Percentiles rank a stretch among this genome's conserved stretches.
Conservation (phyloP, 2,329 filamentous ascomycete species). For the Aureobasidium pullulans region DNA sequence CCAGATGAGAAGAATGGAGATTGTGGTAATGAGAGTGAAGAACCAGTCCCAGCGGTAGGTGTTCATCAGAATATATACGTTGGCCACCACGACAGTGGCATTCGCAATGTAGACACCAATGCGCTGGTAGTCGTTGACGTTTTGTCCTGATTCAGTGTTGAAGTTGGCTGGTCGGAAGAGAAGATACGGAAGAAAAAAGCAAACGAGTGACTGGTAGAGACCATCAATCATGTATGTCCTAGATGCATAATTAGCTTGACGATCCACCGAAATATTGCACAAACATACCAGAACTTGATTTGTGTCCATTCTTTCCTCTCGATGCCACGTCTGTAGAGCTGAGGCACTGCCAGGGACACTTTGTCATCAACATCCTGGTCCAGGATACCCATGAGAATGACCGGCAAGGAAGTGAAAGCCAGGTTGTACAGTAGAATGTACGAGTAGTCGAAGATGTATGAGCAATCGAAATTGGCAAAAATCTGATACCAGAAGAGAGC, state of each 20-base stretch:
- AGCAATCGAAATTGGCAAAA: conserved; percentile 91
- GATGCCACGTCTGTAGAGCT: conserved; percentile 91
- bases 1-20: conserved; percentile 84
- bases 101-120: conserved; percentile 84
- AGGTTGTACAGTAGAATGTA: conserved; percentile 97
- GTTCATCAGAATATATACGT: conserved; percentile 90
- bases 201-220: conserved; percentile 86
- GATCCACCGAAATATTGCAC: background rate
- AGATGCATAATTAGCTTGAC: conserved; percentile 1
- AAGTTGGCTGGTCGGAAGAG: conserved; percentile 64
- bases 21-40: conserved; percentile 69
- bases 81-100: conserved; percentile 79
- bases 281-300: conserved; percentile 81
- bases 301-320: conserved; percentile 96
- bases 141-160: conserved; percentile 63
- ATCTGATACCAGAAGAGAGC: conserved; percentile 96
- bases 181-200: conserved; percentile 87
- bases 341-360: conserved; percentile 87
- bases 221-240: conserved; percentile 86
- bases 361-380: conserved; percentile 95
- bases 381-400: conserved; percentile 91
- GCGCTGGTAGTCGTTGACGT: conserved; percentile 70
- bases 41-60: conserved; percentile 98
- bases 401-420: conserved; percentile 89
- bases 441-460: conserved; percentile 94